Evolutionary conservation across 129 eudicot genomes (phyloP), one percentile per base, ranked within the genome.

Genomic region (Tagetes patula): DNA sequence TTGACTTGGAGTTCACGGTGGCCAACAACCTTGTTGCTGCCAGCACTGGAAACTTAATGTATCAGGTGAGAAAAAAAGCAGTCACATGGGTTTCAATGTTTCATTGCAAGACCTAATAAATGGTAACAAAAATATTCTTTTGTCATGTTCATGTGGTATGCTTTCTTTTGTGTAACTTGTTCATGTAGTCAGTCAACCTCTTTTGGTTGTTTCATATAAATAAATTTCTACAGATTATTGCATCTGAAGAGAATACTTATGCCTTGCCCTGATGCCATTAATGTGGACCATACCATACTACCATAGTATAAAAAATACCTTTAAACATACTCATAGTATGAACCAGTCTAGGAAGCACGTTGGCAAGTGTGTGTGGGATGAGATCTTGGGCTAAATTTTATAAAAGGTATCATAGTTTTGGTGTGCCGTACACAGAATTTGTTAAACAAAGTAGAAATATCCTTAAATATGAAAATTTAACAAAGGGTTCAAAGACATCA

Each of bases 1-100:
- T 86, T 77, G 95, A 95, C 76, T 78, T 95, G 78, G 99, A 95
- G 73, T 90, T 90, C 81, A 95, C 99, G 27, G 99, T 95, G 78
- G 88, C 89, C 63, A 77, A 80, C 73, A 83, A 88, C 71, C 77
- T 84, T 80, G 99, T 95, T 56, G 99, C 99, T 43, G 94, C 78
- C 48, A 95, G 99, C 84, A 85, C 92, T 37, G 99, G 99, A 77
- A 82, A 82, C 75, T 84, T 95, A 78, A 88, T 91, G 81, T 85
- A 91, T 85, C 97, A 91, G 99, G 99, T 94, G 45, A 81, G 88
- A 71, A 69, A 31, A 53, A 68, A 39, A 71, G 36, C 67, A 55
- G 62, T 64, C 65, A 49, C 40, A 67, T 13, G 49, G 30, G 70
- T 30, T 70, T 59, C 20, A 69, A 59, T 70, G 70, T 30, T 70